Evolutionary conservation across 2,329 filamentous ascomycete species (phyloP).

Genomic region (Trichophyton verrucosum): DNA sequence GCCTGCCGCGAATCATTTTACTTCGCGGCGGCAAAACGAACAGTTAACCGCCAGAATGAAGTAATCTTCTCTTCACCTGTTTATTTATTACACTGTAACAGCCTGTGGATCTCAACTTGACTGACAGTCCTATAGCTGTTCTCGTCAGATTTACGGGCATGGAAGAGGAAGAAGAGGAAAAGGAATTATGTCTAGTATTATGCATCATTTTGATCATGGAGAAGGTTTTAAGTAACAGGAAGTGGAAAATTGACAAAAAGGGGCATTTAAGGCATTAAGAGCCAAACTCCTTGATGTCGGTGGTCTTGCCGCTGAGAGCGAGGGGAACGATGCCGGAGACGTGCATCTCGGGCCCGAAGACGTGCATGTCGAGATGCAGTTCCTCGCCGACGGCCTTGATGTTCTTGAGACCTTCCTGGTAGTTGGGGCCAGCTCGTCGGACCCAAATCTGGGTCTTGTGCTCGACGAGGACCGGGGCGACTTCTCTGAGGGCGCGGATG

Average conservation of each 20-base stretch:
- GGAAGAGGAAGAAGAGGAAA: not conserved
- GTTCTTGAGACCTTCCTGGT: slow-evolving; percentile 99
- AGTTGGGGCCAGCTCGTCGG: slow-evolving; percentile 81
- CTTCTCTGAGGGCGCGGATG: slow-evolving; percentile 88
- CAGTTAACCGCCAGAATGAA: too few species aligned
- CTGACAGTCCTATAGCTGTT: too few species aligned
- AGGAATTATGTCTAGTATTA: not conserved
- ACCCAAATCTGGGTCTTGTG: slow-evolving; percentile 99
- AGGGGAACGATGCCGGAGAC: slow-evolving; percentile 93
- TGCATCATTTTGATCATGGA: not conserved
- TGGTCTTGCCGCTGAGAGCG: slow-evolving; percentile 57
- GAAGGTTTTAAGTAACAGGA: not conserved
- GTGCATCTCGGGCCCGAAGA: slow-evolving; percentile 68
- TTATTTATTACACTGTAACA: too few species aligned
- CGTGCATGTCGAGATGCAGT: slow-evolving; percentile 90
- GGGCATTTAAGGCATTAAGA: slow-evolving; percentile 18
- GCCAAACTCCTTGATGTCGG: slow-evolving; percentile 49
- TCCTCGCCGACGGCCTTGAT: slow-evolving; percentile 95
- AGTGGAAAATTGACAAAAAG: not conserved
- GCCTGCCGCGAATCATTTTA: too few species aligned
- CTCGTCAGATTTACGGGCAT: too few species aligned
- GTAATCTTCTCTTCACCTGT: too few species aligned
- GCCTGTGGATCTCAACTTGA: too few species aligned
- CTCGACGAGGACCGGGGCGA: slow-evolving; percentile 71
- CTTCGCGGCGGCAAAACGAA: too few species aligned